These are phyloP conservation scores for Endotrypanum monterogeii DNA, from an alignment of 208 protist genomes.

Conservation along the genomic window DNA sequence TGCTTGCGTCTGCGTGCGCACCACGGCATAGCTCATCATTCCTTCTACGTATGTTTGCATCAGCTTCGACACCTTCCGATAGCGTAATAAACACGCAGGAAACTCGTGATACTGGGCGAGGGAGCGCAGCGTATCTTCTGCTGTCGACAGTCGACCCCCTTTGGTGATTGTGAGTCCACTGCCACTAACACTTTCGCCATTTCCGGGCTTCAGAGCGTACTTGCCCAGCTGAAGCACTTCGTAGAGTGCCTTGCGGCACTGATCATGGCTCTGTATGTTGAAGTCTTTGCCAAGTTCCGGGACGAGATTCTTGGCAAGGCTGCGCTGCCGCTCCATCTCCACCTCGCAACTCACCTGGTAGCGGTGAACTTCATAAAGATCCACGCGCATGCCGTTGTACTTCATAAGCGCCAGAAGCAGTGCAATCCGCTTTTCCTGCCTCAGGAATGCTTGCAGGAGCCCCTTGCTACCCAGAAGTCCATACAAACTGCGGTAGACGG, in stretches of 20 bases:
- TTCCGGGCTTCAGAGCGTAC: constrained; percentile 30
- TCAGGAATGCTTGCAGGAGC: constrained; percentile 83
- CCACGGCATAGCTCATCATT: constrained; percentile 77
- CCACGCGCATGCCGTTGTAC: constrained; percentile 65
- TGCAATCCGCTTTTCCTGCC: constrained; percentile 84
- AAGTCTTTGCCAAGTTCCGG: constrained; percentile 56
- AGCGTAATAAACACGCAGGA: constrained; percentile 68
- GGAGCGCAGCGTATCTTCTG: constrained; percentile 77
- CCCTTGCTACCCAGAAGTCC: constrained; percentile 72
- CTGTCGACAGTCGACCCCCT: constrained; percentile 88
- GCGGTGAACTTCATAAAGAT: constrained; percentile 59
- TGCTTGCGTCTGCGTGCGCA: constrained; percentile 8
- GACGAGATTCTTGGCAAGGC: constrained; percentile 41
- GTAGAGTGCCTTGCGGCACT: constrained; percentile 79
- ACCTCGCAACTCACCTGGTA: constrained; percentile 52
- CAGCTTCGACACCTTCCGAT: constrained; percentile 86
- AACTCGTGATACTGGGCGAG: constrained; percentile 80
- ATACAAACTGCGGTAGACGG: constrained; percentile 82
- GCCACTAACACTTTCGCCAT: constrained; percentile 16
- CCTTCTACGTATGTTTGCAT: constrained; percentile 90
- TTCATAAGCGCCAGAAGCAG: constrained; percentile 80
- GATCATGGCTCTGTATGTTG: constrained; percentile 88
- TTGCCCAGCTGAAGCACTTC: constrained; percentile 84
- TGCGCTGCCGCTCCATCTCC: constrained; percentile 50
- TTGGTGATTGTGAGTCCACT: constrained; percentile 63